A percentile compares a stretch with the other conserved stretches of the same genome.
Evolutionary conservation across 2,329 filamentous ascomycete genomes (phyloP).

Genomic region (Sporothrix euskadiensis): DNA sequence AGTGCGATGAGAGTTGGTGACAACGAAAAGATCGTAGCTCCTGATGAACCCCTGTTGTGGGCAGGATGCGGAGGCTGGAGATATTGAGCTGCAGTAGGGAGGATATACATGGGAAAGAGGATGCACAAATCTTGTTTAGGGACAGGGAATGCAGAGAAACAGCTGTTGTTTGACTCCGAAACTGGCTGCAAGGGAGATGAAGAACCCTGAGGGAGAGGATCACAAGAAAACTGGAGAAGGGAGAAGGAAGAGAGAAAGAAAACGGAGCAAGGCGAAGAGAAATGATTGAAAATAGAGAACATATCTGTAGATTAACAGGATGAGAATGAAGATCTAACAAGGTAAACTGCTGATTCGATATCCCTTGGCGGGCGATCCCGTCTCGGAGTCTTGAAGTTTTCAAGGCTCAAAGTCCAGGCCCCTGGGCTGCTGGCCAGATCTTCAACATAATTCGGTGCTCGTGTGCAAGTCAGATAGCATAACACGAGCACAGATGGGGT

Average conservation of each 20-base stretch:
- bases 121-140: background rate
- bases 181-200: background rate
- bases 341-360: constrained; percentile 3
- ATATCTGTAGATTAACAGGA: background rate
- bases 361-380: constrained; percentile 12
- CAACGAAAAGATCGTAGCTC: constrained; percentile 6
- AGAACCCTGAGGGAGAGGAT: background rate
- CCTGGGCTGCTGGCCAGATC: background rate
- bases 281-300: background rate
- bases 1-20: background rate
- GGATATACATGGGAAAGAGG: no score
- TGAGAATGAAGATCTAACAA: background rate
- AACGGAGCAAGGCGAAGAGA: background rate
- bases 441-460: background rate
- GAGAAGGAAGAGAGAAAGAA: background rate
- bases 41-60: background rate
- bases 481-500: background rate
- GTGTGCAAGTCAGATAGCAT: background rate
- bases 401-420: background rate
- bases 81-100: no score
- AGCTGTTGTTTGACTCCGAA: constrained; percentile 20
- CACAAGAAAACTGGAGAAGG: background rate
- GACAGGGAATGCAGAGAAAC: background rate
- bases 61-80: no score
- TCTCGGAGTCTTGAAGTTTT: background rate